Base-by-base conservation (phyloP, 371 early-diverging fungal species). In the Mucor sp. region DNA sequence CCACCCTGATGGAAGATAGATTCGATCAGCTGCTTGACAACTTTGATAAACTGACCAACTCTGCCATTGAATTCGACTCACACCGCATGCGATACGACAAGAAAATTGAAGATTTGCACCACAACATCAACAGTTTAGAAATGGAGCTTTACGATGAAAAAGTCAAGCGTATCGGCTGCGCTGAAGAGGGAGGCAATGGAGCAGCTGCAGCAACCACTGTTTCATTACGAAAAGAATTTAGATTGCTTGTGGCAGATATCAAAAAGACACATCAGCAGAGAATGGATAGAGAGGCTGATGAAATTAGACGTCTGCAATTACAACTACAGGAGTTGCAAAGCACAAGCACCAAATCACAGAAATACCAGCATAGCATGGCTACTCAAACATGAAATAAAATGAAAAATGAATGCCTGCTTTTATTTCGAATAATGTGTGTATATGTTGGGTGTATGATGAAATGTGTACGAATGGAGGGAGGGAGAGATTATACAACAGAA, bases 171-270 rank as follows among this genome's bases (percentile, higher is more conserved):
- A 65, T 81, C 23, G 80, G 76, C 6, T 62, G 72, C 41, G 6
- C 53, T 4, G 53, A 14, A 19, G 32, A 11, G 23, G 44, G 56
- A 23, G 14, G 43, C n/a, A n/a, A n/a, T 32, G 57, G 64, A 11
- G 63, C 39, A 1, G 43, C 23, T 14, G 25, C 70, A 9, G 65
- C 80, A 0, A 80, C 87, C 0, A 89, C 89, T 0, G 78, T 83
- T 0, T 75, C 84, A 0, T 60, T 89, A 48, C 75, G 89, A 28
- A 87, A 82, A 60, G 89, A 89, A 58, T 89, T 89, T 67, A 71
- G 89, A 48, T 59, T 79, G 19, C 74, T 87, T 35, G 83, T 88
- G 65, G 74, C 70, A 15, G 87, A 89, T 27, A 68, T 85, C 33
- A 84, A 86, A 58, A 60, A 66, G 27, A 82, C 85, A 19, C 88